Percentiles rank a stretch among this genome's conserved stretches.
phyloP scores from a whole-genome alignment of 2,329 filamentous ascomycete genomes.

The Botrytis elliptica region DNA sequence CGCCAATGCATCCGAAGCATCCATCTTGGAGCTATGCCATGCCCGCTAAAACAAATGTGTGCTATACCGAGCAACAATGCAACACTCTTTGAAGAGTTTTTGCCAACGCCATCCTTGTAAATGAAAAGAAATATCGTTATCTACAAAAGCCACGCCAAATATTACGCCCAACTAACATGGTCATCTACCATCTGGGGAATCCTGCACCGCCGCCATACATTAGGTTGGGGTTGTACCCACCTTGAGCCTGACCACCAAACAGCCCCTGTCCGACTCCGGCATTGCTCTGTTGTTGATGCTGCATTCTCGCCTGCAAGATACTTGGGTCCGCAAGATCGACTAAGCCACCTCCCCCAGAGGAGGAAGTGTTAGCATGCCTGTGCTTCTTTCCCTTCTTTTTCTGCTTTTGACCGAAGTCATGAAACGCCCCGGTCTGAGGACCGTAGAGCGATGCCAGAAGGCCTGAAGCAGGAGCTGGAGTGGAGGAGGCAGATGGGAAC shows the following conservation, averaged over 20 bases:
- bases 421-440: conserved; percentile 78
- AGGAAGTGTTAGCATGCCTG: conserved; percentile 99
- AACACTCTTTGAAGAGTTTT: conserved; percentile 35
- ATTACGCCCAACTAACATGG: conserved; percentile 31
- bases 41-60: conserved; percentile 49
- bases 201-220: conserved; percentile 62
- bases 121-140: conserved; percentile 38
- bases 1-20: conserved; percentile 40
- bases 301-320: conserved; percentile 97
- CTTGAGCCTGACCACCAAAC: conserved; percentile 85
- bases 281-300: conserved; percentile 80
- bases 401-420: conserved; percentile 93
- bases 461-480: conserved; percentile 84
- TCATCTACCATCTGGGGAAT: conserved; percentile 62
- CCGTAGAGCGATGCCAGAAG: conserved; percentile 91
- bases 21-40: conserved; percentile 45
- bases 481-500: conserved; percentile 77
- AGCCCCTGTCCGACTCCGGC: conserved; percentile 83
- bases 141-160: conserved; percentile 31
- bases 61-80: conserved; percentile 35
- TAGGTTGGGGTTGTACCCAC: conserved; percentile 88
- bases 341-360: conserved; percentile 97
- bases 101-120: conserved; percentile 36
- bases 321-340: conserved; percentile 99
- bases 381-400: conserved; percentile 99